Base-by-base conservation (phyloP, 129 eudicot species). In the Kitagawia praeruptora region DNA sequence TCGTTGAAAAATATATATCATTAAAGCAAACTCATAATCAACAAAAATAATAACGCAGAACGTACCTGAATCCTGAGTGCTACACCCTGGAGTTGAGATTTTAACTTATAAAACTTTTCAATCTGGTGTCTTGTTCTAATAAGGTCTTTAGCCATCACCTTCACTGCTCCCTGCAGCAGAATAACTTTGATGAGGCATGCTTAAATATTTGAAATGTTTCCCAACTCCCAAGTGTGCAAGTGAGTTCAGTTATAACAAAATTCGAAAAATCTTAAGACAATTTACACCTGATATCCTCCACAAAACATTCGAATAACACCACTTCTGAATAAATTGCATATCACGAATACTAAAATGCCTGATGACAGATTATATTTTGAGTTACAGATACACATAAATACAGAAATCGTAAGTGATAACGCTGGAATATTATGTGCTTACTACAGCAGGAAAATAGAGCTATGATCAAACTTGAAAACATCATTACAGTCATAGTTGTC, bases 111-210 rank as follows among this genome's bases (percentile, higher is more conserved):
- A 44, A 93, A 93, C 76, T 93, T 93, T 81, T 93, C 98, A 82
- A 93, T 78, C 80, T 93, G 98, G 84, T 93, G 98, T 67, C 97
- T 84, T 78, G 98, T 93, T 86, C 98, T 91, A 76, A 93, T 93
- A 80, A 93, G 97, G 84, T 93, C 98, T 86, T 93, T 93, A 1
- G 98, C 98, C 98, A 93, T 93, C 58, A 93, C 93, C 87, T 90
- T 93, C 19, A 93, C 98, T 73, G 98, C 98, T 73, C 98, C 98
- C 98, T 93, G 81, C 31, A 81, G 76, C 56, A 76, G 70, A 61
- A 4, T 12, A 71, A 75, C 49, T 70, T 56, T 9, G 74, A 72
- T 72, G 1, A 47, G 76, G 70, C 44, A 78, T 19, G 8, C 7
- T 31, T 27, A 67, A 31, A 67, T 2, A 7, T 37, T 28, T 28